phyloP scores from a whole-genome alignment of 1,284 basidiomycete species.

The Tylopilus sp. region DNA sequence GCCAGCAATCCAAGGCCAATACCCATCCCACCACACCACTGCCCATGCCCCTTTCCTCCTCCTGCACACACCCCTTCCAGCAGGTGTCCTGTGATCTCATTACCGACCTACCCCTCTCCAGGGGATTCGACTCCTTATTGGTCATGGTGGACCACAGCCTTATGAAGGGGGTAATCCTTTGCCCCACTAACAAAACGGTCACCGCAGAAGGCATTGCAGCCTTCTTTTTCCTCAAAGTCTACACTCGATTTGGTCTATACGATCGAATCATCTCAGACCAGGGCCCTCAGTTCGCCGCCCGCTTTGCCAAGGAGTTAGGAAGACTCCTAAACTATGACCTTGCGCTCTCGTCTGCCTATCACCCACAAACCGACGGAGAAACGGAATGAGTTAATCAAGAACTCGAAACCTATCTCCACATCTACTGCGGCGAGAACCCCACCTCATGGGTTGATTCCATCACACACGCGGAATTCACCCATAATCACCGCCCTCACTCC shows the following conservation, averaged over 20 bases:
- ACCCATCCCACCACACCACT: neutral
- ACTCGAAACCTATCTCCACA: neutral
- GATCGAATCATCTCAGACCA: neutral
- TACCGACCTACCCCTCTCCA: neutral
- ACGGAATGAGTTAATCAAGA: neutral
- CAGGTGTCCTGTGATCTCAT: neutral
- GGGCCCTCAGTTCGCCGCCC: no score
- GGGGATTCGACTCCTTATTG: neutral
- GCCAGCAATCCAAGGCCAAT: neutral
- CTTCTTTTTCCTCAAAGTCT: neutral
- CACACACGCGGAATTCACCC: no score
- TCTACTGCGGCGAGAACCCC: neutral
- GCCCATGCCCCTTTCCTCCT: neutral
- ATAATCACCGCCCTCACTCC: neutral
- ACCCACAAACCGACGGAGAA: neutral
- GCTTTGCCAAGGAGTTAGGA: no score
- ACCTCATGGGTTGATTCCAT: neutral
- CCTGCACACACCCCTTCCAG: neutral
- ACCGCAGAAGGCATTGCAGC: neutral
- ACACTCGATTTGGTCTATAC: neutral
- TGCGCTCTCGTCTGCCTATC: neutral
- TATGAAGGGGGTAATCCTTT: neutral
- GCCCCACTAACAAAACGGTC: neutral
- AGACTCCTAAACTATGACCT: neutral
- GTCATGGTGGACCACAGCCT: neutral